A percentile compares a stretch with the other conserved stretches of the same genome.
Conservation (phyloP, 345 rosid species). For the Hypericum perforatum region DNA sequence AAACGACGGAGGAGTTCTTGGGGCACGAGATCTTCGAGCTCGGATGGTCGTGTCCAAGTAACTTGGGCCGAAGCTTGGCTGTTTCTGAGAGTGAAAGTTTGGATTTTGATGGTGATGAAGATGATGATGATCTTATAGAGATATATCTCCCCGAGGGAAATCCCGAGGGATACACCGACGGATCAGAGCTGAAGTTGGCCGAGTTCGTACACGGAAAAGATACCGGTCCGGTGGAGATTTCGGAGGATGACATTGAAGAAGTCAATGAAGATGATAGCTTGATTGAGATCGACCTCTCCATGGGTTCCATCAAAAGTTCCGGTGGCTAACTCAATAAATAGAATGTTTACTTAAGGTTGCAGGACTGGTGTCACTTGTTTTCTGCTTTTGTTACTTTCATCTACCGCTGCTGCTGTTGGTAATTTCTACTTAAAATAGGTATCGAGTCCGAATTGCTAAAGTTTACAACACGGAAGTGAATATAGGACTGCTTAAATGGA, state of each 20-base stretch:
- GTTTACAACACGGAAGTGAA: too few relatives aligned
- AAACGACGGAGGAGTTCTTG: slow-evolving; percentile 20
- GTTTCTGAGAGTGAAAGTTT: slow-evolving; percentile 19
- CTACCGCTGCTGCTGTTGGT: too few relatives aligned
- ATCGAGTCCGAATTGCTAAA: too few relatives aligned
- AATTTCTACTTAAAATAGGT: too few relatives aligned
- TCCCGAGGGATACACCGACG: slow-evolving; percentile 16
- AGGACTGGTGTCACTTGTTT: not conserved
- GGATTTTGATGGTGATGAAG: slow-evolving; percentile 25
- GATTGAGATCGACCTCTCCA: slow-evolving; percentile 70
- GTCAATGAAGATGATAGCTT: slow-evolving; percentile 57
- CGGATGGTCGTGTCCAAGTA: slow-evolving; percentile 17
- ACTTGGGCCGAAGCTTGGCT: slow-evolving; percentile 12
- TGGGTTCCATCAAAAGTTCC: slow-evolving; percentile 57
- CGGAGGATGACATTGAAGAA: slow-evolving; percentile 35
- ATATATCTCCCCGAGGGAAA: slow-evolving; percentile 34
- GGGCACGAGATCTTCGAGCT: slow-evolving; percentile 21
- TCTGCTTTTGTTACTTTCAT: too few relatives aligned
- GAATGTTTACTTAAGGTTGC: not conserved
- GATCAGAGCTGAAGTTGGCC: slow-evolving; percentile 11
- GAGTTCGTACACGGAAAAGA: slow-evolving; percentile 24
- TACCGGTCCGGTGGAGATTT: slow-evolving; percentile 28
- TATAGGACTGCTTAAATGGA: too few relatives aligned
- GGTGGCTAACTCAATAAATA: slow-evolving; percentile 20
- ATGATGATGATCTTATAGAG: slow-evolving; percentile 56